phyloP scores from a whole-genome alignment of 495 filamentous ascomycete species.

The Hypoxylon perforatum region DNA sequence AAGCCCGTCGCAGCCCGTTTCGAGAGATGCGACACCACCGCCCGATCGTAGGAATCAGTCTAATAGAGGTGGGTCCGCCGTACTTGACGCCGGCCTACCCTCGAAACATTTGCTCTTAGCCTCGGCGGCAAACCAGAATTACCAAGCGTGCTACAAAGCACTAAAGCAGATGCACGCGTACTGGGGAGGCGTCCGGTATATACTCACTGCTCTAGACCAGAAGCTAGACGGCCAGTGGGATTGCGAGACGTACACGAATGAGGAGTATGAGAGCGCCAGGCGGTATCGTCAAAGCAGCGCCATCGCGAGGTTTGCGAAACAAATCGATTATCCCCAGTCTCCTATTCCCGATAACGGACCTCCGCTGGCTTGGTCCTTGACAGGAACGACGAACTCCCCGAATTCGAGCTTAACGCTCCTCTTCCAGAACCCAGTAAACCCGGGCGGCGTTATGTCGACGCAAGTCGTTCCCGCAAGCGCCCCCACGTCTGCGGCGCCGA shows the following conservation, averaged over 20 bases:
- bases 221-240: slow-evolving; percentile 87
- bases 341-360: slow-evolving; percentile 48
- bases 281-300: slow-evolving; percentile 64
- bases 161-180: slow-evolving; percentile 79
- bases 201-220: slow-evolving; percentile 85
- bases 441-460: slow-evolving; percentile 12
- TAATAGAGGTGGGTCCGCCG: slow-evolving; percentile 31
- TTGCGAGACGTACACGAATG: slow-evolving; percentile 78
- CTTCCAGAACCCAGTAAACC: slow-evolving; percentile 63
- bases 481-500: slow-evolving; percentile 38
- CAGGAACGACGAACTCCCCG: slow-evolving; percentile 83
- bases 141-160: slow-evolving; percentile 83
- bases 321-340: slow-evolving; percentile 47
- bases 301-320: slow-evolving; percentile 42
- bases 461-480: slow-evolving; percentile 29
- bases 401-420: slow-evolving; percentile 80
- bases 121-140: slow-evolving; percentile 80
- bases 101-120: slow-evolving; percentile 78
- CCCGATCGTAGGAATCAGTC: slow-evolving; percentile 36
- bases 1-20: slow-evolving; percentile 65
- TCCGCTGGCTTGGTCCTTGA: slow-evolving; percentile 81
- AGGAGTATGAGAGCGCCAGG: slow-evolving; percentile 78
- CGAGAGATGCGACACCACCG: slow-evolving; percentile 60
- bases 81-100: slow-evolving; percentile 59
- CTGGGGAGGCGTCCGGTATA: slow-evolving; percentile 89